phyloP scores from a whole-genome alignment of 2,329 filamentous ascomycete genomes.

The Fusarium verrucosum region DNA sequence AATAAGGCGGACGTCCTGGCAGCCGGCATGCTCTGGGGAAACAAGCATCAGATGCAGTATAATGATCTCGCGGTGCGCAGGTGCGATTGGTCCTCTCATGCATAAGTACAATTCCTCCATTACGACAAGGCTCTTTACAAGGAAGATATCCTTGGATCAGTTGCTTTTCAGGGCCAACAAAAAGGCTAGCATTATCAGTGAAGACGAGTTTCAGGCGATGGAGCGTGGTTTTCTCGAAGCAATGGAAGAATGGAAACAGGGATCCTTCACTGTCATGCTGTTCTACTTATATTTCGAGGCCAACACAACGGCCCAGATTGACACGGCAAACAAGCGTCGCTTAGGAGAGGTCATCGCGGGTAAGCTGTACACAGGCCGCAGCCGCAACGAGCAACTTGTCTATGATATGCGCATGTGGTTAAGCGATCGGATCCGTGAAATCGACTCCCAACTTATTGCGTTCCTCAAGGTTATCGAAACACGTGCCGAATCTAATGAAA shows the following conservation, averaged over 20 bases:
- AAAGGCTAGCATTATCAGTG: conserved; percentile 76
- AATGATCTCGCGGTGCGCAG: conserved; percentile 44
- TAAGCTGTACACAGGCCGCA: conserved; percentile 89
- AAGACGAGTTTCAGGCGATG: conserved; percentile 77
- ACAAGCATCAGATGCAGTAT: conserved; percentile 41
- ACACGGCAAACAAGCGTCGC: conserved; percentile 76
- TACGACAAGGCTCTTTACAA: conserved; percentile 83
- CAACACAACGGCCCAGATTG: conserved; percentile 51
- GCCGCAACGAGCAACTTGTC: conserved; percentile 89
- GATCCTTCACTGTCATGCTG: conserved; percentile 62
- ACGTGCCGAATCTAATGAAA: conserved; percentile 69
- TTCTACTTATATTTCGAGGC: conserved; percentile 17
- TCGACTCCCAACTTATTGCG: conserved; percentile 74
- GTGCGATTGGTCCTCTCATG: conserved; percentile 85
- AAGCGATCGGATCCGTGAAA: conserved; percentile 74
- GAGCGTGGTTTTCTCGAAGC: conserved; percentile 73
- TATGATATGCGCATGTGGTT: conserved; percentile 93
- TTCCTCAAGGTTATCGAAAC: conserved; percentile 71
- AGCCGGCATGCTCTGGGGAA: conserved; percentile 51
- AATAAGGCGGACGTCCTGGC: background rate
- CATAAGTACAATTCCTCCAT: conserved; percentile 82
- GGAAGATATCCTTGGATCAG: conserved; percentile 82
- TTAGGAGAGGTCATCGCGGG: conserved; percentile 85
- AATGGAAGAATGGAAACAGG: conserved; percentile 63
- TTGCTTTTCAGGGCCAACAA: conserved; percentile 82